A percentile compares a stretch with the other conserved stretches of the same genome.
Conservation (phyloP, 306 rosid genomes). For the Erythrophleum fordii region DNA sequence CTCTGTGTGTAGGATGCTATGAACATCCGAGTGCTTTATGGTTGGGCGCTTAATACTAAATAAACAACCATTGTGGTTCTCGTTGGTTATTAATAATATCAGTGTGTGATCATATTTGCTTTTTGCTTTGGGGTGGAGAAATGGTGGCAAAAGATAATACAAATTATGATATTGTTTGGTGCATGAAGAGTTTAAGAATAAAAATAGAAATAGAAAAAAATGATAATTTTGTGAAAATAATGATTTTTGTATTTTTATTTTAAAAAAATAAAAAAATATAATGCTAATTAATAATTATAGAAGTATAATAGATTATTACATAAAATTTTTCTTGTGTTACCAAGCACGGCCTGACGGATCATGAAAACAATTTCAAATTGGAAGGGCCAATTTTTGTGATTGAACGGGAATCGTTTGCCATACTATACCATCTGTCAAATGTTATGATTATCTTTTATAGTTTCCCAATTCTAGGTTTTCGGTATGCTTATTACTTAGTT, state of each 20-base stretch:
- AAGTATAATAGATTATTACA: no score
- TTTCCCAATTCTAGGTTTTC: not conserved
- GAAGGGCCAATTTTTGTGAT: not conserved
- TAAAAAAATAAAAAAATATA: no score
- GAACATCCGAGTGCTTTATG: constrained; percentile 50
- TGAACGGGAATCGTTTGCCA: not conserved
- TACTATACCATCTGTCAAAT: constrained; percentile 7
- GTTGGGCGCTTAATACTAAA: constrained; percentile 54
- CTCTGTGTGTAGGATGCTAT: constrained; percentile 28
- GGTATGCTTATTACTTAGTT: not conserved
- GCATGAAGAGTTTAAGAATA: no score
- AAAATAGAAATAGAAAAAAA: no score
- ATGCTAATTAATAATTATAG: no score
- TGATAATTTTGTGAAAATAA: no score
- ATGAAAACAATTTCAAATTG: not conserved
- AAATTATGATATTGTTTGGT: no score
- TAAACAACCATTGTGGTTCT: constrained; percentile 54
- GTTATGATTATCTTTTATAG: not conserved
- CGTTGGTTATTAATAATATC: constrained; percentile 25
- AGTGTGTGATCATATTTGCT: constrained; percentile 25
- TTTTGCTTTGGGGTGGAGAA: not conserved
- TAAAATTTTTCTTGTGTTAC: no score
- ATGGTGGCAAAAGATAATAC: not conserved
- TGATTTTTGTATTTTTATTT: no score
- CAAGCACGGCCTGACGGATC: not conserved